Evolutionary conservation across 139 green algal genomes (phyloP).

Genomic region (Picochlorum sp.): DNA sequence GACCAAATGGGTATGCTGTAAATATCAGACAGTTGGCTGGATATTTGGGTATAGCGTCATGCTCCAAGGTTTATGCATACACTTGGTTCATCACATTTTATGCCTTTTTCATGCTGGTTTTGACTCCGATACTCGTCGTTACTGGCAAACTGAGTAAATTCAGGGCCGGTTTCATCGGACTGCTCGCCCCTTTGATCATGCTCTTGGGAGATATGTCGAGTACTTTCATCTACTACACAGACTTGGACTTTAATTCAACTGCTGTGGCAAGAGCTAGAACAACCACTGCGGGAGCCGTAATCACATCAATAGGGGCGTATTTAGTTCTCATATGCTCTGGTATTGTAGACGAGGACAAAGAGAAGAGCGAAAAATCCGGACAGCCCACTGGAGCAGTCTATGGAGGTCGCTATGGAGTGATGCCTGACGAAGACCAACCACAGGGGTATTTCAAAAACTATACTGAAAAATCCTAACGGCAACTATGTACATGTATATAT

Average conservation of each 20-base stretch:
- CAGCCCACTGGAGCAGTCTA: slow-evolving; percentile 6
- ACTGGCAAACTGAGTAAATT: slow-evolving; percentile 10
- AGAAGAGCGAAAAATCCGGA: not conserved
- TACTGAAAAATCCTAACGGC: not conserved
- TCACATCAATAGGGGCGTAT: slow-evolving; percentile 11
- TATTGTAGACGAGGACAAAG: slow-evolving; percentile 15
- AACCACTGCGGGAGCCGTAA: slow-evolving; percentile 18
- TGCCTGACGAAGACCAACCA: not conserved
- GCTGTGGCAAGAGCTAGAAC: slow-evolving; percentile 2
- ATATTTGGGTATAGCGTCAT: slow-evolving; percentile 15
- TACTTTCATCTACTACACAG: slow-evolving; percentile 23
- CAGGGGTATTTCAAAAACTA: not conserved
- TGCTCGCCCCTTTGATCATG: slow-evolving; percentile 9
- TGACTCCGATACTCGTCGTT: slow-evolving; percentile 12
- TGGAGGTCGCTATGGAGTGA: slow-evolving; percentile 4
- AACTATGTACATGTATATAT: too few species aligned
- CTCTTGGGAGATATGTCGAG: slow-evolving; percentile 23
- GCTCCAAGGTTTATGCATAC: slow-evolving; percentile 19
- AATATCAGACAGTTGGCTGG: not conserved
- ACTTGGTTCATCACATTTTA: slow-evolving; percentile 22
- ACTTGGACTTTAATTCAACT: slow-evolving; percentile 4
- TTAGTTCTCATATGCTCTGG: slow-evolving; percentile 14
- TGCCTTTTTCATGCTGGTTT: slow-evolving; percentile 15
- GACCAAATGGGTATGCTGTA: not conserved
- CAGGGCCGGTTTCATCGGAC: slow-evolving; percentile 10